Evolutionary conservation across 2,329 filamentous ascomycete genomes (phyloP).

Genomic region (Penicillium occitanis): DNA sequence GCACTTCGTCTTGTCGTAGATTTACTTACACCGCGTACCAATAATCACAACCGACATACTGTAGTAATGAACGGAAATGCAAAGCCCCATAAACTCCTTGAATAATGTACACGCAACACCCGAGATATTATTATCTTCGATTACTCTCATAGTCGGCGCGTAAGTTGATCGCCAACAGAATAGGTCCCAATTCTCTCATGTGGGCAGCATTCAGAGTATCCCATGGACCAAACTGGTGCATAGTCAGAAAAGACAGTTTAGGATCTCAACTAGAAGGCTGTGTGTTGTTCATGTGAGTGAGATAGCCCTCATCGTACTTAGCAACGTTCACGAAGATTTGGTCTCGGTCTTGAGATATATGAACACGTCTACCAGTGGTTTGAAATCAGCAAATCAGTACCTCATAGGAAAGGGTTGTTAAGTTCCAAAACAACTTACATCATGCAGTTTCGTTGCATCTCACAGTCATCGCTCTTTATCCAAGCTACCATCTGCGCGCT

Average conservation of each 20-base stretch:
- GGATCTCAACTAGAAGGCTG: not conserved
- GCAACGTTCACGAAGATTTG: not conserved
- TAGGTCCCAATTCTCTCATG: not conserved
- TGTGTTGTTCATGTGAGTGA: not conserved
- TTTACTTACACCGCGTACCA: not conserved
- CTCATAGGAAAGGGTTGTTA: not conserved
- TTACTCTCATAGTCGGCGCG: not conserved
- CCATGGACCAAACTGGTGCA: not conserved
- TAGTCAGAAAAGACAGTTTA: not conserved
- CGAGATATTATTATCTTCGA: not conserved
- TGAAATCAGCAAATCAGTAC: not conserved
- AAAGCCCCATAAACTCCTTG: not conserved
- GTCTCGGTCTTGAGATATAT: not conserved
- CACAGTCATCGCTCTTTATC: conserved; percentile 19
- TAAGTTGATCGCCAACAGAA: not conserved
- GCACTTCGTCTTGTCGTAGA: not conserved
- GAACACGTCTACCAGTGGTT: not conserved
- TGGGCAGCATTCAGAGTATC: not conserved
- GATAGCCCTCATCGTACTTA: not conserved
- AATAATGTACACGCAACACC: not conserved
- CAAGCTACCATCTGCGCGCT: conserved; percentile 23
- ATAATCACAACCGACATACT: not conserved
- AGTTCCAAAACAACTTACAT: not conserved
- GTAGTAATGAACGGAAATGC: not conserved
- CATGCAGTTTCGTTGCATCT: not conserved